Conservation (phyloP, 805 yeast species). For the Cyberlindnera americana region DNA sequence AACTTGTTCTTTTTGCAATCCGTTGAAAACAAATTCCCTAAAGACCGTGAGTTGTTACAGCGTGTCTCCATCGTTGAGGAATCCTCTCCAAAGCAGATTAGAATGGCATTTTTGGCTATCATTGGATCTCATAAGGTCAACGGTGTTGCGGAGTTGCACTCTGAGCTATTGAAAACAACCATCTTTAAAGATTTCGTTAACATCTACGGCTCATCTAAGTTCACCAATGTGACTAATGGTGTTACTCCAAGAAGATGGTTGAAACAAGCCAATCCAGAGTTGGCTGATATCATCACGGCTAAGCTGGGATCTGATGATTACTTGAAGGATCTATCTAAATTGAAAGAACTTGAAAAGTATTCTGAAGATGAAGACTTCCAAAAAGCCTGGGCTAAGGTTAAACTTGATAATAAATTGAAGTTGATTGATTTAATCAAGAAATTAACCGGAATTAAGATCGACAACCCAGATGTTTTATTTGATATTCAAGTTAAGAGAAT, state of each 20-base stretch:
- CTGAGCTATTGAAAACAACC: slow-evolving; percentile 84
- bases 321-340: slow-evolving; percentile 61
- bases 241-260: slow-evolving; percentile 97
- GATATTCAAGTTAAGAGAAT: slow-evolving; percentile 94
- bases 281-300: slow-evolving; percentile 69
- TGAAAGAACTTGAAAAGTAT: slow-evolving; percentile 63
- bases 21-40: slow-evolving; percentile 75
- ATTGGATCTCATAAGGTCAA: slow-evolving; percentile 91
- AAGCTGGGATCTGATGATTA: slow-evolving; percentile 68
- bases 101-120: slow-evolving; percentile 91
- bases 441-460: slow-evolving; percentile 51
- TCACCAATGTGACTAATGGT: slow-evolving; percentile 92
- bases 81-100: slow-evolving; percentile 70
- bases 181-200: slow-evolving; percentile 87
- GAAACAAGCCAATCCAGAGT: slow-evolving; percentile 84
- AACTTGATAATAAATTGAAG: slow-evolving; percentile 62
- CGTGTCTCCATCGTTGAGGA: slow-evolving; percentile 87
- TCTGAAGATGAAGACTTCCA: slow-evolving; percentile 69
- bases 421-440: slow-evolving; percentile 65
- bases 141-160: slow-evolving; percentile 95
- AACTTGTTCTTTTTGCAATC: slow-evolving; percentile 72
- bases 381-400: slow-evolving; percentile 65
- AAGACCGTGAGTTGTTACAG: slow-evolving; percentile 55
- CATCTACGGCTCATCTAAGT: slow-evolving; percentile 76
- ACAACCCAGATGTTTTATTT: slow-evolving; percentile 71